Base-by-base conservation (phyloP, 2,329 filamentous ascomycete genomes). In the Stachybotrys chlorohalonatus region DNA sequence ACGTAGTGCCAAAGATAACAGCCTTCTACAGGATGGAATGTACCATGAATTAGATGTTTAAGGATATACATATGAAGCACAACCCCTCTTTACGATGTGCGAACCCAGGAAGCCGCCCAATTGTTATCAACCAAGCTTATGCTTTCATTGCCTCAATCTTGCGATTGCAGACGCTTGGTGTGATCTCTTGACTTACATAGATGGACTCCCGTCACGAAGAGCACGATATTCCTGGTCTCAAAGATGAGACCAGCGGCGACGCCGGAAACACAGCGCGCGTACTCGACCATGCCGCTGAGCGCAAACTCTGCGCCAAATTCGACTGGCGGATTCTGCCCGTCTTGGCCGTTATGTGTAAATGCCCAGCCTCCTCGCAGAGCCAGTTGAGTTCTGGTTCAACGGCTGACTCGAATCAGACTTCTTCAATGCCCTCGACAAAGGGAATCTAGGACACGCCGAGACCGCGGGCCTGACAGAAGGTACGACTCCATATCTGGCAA, bases 321-420 rank as follows among this genome's bases (percentile, higher is more conserved):
- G 80, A 83, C 62, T 63, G 78, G 17, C 75, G 78, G 17, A 64
- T 83, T 9, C 62, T 83, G 58, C 80, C 80, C 1, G 73, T 82
- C 4, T 62, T 83, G 52, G 77, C 79, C 24, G 46, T 79, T 30
- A 83, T 83, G 79, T 81, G 69, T 70, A 61, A 54, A 67, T 9
- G 46, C 39, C 15, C 13, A 49, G 15, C 17, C 30, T 11, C 24
- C 32, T 2, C 11, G 24, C 24, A 24, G 24, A 24, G 24, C 24
- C 24, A 9, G 30, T 31, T 5, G 46, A n/a, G 42, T 31, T 17
- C 24, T 24, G 15, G 15, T 5, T 30, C 15, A 24, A 30, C 7
- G 7, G 13, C 31, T 24, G 7, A 46, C 7, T 16, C 11, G 1
- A 51, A 9, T 1, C 47, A 70, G 68, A 77, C 58, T 70, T 78